These are phyloP conservation scores for Pyricularia sp. DNA, from an alignment of 2,329 filamentous ascomycete species.

Conservation along the genomic window DNA sequence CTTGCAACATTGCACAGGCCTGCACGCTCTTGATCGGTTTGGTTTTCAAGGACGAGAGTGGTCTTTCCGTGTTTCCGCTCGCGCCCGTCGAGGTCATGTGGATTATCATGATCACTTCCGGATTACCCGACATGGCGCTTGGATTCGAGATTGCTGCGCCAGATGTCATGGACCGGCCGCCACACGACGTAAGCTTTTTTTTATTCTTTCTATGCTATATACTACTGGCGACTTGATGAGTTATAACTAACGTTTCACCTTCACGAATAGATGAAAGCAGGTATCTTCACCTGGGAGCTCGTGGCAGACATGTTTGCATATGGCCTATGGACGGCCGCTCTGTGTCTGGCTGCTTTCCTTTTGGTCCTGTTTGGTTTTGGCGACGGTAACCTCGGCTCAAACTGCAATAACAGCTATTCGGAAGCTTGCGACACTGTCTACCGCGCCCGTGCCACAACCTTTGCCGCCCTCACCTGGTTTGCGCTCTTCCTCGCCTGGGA, in stretches of 20 bases:
- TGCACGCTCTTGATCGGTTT: slow-evolving; percentile 54
- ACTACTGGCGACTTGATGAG: no score
- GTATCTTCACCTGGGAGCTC: slow-evolving; percentile 50
- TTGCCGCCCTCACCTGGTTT: slow-evolving; percentile 58
- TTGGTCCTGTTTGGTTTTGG: slow-evolving; percentile 28
- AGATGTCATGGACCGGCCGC: slow-evolving; percentile 52
- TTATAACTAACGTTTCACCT: neutral
- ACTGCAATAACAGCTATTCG: slow-evolving; percentile 43
- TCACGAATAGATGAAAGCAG: slow-evolving; percentile 24
- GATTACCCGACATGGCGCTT: slow-evolving; percentile 58
- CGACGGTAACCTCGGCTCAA: slow-evolving; percentile 32
- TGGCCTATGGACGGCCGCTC: slow-evolving; percentile 21
- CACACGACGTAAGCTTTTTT: slow-evolving; percentile 16
- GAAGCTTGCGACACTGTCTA: slow-evolving; percentile 46
- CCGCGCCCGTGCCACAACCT: slow-evolving; percentile 54
- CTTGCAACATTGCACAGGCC: slow-evolving; percentile 55
- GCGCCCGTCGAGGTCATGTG: slow-evolving; percentile 58
- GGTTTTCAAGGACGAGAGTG: slow-evolving; percentile 49
- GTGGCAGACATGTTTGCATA: slow-evolving; percentile 51
- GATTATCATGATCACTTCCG: slow-evolving; percentile 64
- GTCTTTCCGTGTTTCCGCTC: slow-evolving; percentile 55
- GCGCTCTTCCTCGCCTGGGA: slow-evolving; percentile 61
- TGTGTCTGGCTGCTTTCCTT: slow-evolving; percentile 7
- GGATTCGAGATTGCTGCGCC: slow-evolving; percentile 54
- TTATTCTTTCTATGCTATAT: no score